Base-by-base conservation (phyloP, 108 stramenopile genomes). In the Cylindrotheca closterium region DNA sequence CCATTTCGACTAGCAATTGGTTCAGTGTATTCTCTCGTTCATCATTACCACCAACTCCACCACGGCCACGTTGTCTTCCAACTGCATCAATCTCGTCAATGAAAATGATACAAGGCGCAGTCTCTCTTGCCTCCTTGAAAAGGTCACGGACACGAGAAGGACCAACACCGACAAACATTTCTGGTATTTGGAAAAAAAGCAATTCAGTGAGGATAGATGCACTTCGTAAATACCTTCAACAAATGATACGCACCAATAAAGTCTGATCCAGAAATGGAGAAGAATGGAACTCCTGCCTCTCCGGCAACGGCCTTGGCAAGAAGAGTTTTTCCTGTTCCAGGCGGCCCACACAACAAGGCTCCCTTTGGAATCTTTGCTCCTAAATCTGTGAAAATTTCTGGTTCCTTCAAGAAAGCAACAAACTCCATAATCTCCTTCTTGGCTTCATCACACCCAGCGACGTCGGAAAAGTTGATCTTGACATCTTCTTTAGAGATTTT, bases 71-170 rank as follows among this genome's bases (percentile, higher is more conserved):
- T 63, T 94, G 91, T 27, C 93, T 74, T 48, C 97, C 97, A 27
- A 96, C 89, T 28, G 95, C 97, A 78, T 98, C 98, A 68, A 99
- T 97, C 75, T 99, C 98, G 73, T 99, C 98, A 70, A 99, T 97
- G 78, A 99, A 99, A 52, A 99, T 84, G 66, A 99, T 98, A 73
- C 97, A 97, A 17, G 98, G 98, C 23, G 92, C 74, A 55, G 84
- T 82, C 65, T 81, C 81, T 58, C 96, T 86, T 10, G 98, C 98
- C 30, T 83, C 82, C 55, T 70, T 87, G 86, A 98, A 98, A 23
- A 99, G 75, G 51, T 97, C 96, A 32, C 98, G 80, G 53, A 99
- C 97, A 58, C 98, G 93, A 15, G 84, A 83, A 17, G 97, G 93
- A 48, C 97, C 97, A 25, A 98, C 96, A 64, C 95, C 95, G 21